These are phyloP conservation scores for Trematosphaeria pertusa DNA, from an alignment of 2,329 filamentous ascomycete genomes.

Conservation along the genomic window DNA sequence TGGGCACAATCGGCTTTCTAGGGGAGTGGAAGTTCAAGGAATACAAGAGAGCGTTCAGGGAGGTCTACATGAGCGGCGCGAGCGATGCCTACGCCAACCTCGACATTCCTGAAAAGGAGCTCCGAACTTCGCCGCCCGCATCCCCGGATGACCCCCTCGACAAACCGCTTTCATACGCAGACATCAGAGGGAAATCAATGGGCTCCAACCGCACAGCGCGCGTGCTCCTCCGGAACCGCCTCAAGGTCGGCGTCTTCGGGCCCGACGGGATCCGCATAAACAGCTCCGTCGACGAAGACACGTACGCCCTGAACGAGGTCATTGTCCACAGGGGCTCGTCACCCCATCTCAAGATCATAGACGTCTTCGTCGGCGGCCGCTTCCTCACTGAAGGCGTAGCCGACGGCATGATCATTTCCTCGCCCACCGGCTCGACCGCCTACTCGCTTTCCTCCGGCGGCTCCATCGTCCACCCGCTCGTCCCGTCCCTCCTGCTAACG, in stretches of 20 bases:
- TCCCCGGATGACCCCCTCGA: constrained; percentile 60
- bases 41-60: constrained; percentile 88
- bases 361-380: constrained; percentile 86
- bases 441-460: constrained; percentile 94
- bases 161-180: constrained; percentile 65
- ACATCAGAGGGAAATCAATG: constrained; percentile 80
- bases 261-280: constrained; percentile 63
- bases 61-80: constrained; percentile 86
- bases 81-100: constrained; percentile 60
- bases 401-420: constrained; percentile 93
- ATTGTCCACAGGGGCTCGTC: constrained; percentile 90
- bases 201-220: constrained; percentile 76
- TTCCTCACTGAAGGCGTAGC: constrained; percentile 94
- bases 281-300: constrained; percentile 44
- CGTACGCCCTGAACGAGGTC: constrained; percentile 90
- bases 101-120: constrained; percentile 74
- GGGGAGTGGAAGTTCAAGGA: constrained; percentile 97
- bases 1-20: constrained; percentile 94
- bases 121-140: constrained; percentile 70
- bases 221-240: constrained; percentile 82
- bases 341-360: constrained; percentile 89
- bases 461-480: constrained; percentile 91
- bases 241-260: constrained; percentile 86
- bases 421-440: constrained; percentile 92
- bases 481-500: constrained; percentile 86